These are phyloP conservation scores for Hanseniaspora sp. DNA, from an alignment of 1,139 yeast genomes.

Conservation along the genomic window DNA sequence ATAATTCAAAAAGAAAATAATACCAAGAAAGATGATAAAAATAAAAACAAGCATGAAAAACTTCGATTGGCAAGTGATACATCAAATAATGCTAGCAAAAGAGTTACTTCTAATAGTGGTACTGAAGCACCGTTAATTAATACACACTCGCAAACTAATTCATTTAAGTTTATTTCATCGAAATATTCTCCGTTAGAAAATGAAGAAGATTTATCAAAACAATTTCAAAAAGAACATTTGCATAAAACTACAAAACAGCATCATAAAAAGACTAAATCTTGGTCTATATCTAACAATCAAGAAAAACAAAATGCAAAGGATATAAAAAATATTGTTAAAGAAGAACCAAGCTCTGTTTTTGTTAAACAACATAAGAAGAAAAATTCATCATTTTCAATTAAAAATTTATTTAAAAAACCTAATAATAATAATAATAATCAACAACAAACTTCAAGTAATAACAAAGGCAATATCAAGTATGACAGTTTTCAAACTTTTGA, in stretches of 20 bases:
- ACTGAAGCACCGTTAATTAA: background rate
- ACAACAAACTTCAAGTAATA: background rate
- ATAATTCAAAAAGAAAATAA: background rate
- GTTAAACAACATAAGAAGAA: constrained; percentile 18
- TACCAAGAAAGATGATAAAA: background rate
- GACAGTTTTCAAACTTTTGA: constrained; percentile 12
- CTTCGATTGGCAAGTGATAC: background rate
- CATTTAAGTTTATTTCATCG: background rate
- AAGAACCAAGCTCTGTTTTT: constrained; percentile 1
- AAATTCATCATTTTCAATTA: constrained; percentile 27
- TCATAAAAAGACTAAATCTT: constrained; percentile 8
- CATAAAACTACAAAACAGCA: background rate
- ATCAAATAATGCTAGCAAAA: background rate
- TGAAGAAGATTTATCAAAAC: background rate
- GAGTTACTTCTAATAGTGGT: background rate
- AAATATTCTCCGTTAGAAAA: background rate
- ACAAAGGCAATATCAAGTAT: background rate
- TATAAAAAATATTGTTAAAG: background rate
- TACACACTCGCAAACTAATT: background rate
- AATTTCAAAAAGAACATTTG: background rate
- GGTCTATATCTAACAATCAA: constrained; percentile 2
- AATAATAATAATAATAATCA: background rate
- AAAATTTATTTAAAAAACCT: constrained; percentile 27
- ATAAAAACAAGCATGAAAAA: background rate
- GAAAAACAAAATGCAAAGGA: background rate